Percentiles rank a stretch among this genome's conserved stretches.
These are phyloP conservation scores for Colletotrichum caudatum DNA, from an alignment of 2,329 filamentous ascomycete genomes.

Conservation along the genomic window DNA sequence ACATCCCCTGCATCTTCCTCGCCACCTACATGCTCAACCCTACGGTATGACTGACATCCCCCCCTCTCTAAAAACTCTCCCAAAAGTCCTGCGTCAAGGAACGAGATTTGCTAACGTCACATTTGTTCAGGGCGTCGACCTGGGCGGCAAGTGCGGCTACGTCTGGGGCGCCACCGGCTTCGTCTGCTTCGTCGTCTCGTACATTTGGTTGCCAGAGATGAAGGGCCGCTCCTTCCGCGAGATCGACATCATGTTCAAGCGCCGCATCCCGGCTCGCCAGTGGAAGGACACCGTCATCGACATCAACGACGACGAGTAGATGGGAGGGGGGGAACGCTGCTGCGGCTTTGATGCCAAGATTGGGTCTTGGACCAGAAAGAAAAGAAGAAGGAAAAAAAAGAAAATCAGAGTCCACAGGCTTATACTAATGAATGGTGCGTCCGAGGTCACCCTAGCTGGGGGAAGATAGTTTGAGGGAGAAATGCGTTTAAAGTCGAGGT, in stretches of 20 bases:
- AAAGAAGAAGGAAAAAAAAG: no score
- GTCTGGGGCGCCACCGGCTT: conserved; percentile 70
- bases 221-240: conserved; percentile 70
- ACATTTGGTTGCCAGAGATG: conserved; percentile 66
- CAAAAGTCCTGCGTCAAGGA: not conserved
- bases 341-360: not conserved
- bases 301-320: conserved; percentile 72
- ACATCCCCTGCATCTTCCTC: conserved; percentile 76
- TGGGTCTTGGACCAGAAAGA: not conserved
- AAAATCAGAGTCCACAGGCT: not conserved
- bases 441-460: not conserved
- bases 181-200: conserved; percentile 64
- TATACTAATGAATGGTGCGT: not conserved
- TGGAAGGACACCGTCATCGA: conserved; percentile 68
- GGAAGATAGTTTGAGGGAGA: not conserved
- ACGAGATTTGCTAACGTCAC: conserved; percentile 45
- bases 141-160: conserved; percentile 69
- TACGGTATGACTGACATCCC: conserved; percentile 49
- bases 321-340: not conserved
- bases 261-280: conserved; percentile 65
- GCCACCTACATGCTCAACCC: conserved; percentile 71
- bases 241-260: conserved; percentile 71
- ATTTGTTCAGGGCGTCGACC: conserved; percentile 52
- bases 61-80: no score
- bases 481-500: not conserved